phyloP scores from a whole-genome alignment of 1,139 yeast genomes.

The Taphrina communis region DNA sequence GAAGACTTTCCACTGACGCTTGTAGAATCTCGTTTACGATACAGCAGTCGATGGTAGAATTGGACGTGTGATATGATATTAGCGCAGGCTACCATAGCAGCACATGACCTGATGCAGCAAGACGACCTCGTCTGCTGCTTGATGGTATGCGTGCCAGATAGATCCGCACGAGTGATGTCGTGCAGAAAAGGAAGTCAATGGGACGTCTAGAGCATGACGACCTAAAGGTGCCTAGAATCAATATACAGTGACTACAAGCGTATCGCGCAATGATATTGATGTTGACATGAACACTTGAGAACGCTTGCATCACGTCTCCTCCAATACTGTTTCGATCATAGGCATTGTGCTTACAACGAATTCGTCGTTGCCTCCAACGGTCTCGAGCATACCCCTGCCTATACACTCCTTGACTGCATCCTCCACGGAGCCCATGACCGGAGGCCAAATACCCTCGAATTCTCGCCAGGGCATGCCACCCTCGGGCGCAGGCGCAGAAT shows the following conservation, averaged over 20 bases:
- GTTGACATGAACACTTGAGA: no score
- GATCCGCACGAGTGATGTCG: constrained; percentile 38
- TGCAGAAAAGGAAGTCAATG: constrained; percentile 35
- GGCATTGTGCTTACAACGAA: constrained; percentile 38
- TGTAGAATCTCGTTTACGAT: no score
- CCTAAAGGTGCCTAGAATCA: constrained; percentile 33
- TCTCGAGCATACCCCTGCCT: constrained; percentile 20
- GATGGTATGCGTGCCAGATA: constrained; percentile 23
- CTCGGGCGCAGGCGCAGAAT: constrained; percentile 38
- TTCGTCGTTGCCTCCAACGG: constrained; percentile 29
- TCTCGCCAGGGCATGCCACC: constrained; percentile 41
- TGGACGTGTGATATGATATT: no score
- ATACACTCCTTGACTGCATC: constrained; percentile 36
- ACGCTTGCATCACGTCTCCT: neutral
- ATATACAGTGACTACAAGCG: constrained; percentile 31
- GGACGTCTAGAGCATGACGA: constrained; percentile 35
- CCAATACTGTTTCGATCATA: constrained; percentile 18
- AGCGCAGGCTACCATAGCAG: neutral
- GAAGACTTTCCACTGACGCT: no score
- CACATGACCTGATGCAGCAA: constrained; percentile 5
- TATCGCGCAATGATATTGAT: neutral
- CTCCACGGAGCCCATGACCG: constrained; percentile 35
- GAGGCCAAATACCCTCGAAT: constrained; percentile 40
- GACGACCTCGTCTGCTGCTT: constrained; percentile 1
- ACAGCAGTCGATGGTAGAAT: no score